Base-by-base conservation (phyloP, 805 yeast species). In the Candida insectorum region DNA sequence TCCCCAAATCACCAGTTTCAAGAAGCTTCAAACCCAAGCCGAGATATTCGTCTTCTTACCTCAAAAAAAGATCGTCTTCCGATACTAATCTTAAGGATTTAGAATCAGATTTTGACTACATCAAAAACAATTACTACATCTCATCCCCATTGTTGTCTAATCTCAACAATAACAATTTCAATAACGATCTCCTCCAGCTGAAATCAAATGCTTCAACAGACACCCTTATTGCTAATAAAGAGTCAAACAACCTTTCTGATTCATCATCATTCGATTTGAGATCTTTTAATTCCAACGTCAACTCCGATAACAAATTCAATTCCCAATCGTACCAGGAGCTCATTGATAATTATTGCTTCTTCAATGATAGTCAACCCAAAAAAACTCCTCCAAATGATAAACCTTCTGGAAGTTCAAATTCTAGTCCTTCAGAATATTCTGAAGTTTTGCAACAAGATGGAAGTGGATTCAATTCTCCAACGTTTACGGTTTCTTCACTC, bases 331-430 rank as follows among this genome's bases (percentile, higher is more conserved):
- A 79, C 47, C 70, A 73, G 42, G 75, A 77, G 37, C 54, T 79
- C 14, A 54, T 80, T 32, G 77, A 78, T 30, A 69, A 73, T 18
- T 80, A 75, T 47, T 80, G 86, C 44, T 80, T 80, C 45, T 79
- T 73, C 26, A 43, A 45, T 36, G 38, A 40, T 4, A 18, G 23
- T 24, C 13, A 21, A 18, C 6, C 19, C 10, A 13, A 31, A 6
- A 17, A 17, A 16, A 8, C 8, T 8, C 8, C 26, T 7, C 12
- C 26, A 11, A 8, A 6, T 7, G 6, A 7, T 8, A 6, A 6
- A n/a, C 6, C 9, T 8, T 6, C 12, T n/a, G 8, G 6, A n/a
- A 23, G 26, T 13, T 23, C 26, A 11, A 8, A 6, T 13, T 6
- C 8, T 23, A 23, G 12, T 23, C 9, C 22, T 20, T 10, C 22